Conservation (phyloP, 805 yeast genomes). For the Saccharomycopsis microspora region DNA sequence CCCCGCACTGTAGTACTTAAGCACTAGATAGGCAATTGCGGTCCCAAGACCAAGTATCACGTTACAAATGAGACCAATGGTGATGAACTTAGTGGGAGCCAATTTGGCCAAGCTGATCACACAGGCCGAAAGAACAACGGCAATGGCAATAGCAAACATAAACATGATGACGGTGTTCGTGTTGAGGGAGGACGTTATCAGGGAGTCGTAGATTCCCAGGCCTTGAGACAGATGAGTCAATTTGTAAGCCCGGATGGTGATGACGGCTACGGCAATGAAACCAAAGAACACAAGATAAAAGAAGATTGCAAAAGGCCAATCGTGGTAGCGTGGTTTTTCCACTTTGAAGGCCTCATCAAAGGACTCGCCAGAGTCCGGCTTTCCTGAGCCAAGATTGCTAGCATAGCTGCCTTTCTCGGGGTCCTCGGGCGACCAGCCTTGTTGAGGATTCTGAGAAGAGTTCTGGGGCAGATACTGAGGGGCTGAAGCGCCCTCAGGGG, state of each 20-base stretch:
- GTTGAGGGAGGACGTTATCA: constrained; percentile 51
- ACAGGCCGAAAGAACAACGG: constrained; percentile 5
- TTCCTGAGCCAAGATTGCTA: constrained; percentile 18
- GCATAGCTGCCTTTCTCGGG: constrained; percentile 7
- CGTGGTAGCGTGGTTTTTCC: constrained; percentile 54
- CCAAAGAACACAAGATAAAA: constrained; percentile 42
- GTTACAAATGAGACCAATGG: constrained; percentile 56
- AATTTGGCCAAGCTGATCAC: constrained; percentile 17
- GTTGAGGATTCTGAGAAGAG: neutral
- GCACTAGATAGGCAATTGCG: constrained; percentile 59
- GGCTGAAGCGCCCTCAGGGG: neutral
- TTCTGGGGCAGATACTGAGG: constrained; percentile 5
- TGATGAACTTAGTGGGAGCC: constrained; percentile 60
- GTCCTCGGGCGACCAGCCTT: constrained; percentile 3
- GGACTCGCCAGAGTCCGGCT: constrained; percentile 27
- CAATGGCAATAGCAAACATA: constrained; percentile 10
- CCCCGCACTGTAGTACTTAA: constrained; percentile 70
- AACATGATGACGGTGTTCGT: constrained; percentile 59
- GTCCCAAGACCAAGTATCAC: constrained; percentile 63
- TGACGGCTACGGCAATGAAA: constrained; percentile 57
- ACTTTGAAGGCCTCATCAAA: constrained; percentile 65
- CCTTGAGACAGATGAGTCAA: constrained; percentile 46
- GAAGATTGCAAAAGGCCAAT: constrained; percentile 57
- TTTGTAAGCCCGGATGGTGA: constrained; percentile 56
- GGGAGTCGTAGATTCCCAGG: constrained; percentile 41